A percentile compares a stretch with the other conserved stretches of the same genome.
phyloP scores from a whole-genome alignment of 2,329 filamentous ascomycete genomes.

The Pseudopyricularia cyperi region DNA sequence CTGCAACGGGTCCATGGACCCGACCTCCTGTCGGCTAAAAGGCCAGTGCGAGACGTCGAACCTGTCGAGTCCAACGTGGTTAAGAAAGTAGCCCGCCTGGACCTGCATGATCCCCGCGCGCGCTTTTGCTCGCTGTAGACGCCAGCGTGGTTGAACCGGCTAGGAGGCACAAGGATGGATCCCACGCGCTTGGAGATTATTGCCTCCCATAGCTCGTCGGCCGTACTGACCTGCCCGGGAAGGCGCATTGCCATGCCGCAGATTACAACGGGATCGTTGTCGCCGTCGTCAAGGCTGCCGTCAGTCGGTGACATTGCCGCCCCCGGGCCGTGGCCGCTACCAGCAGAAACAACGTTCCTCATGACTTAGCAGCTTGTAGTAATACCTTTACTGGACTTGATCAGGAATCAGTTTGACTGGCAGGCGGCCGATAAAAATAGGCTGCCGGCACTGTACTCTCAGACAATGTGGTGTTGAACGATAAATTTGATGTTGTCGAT shows the following conservation, averaged over 20 bases:
- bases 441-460: too few species aligned
- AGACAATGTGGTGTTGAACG: too few species aligned
- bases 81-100: neutral
- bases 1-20: slow-evolving; percentile 12
- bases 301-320: too few species aligned
- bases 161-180: neutral
- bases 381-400: too few species aligned
- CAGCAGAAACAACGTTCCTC: too few species aligned
- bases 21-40: slow-evolving; percentile 9
- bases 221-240: neutral
- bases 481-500: too few species aligned
- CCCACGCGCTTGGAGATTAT: neutral
- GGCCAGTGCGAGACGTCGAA: neutral
- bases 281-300: neutral
- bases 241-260: neutral
- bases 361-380: too few species aligned
- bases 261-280: neutral
- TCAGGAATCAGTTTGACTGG: too few species aligned
- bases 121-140: neutral
- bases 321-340: too few species aligned
- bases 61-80: neutral
- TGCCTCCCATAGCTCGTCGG: neutral
- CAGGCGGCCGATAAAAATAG: too few species aligned
- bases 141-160: neutral
- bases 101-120: too few species aligned